These are phyloP conservation scores for Elongisporangium anandrum DNA, from an alignment of 352 stramenopile genomes.

Conservation along the genomic window DNA sequence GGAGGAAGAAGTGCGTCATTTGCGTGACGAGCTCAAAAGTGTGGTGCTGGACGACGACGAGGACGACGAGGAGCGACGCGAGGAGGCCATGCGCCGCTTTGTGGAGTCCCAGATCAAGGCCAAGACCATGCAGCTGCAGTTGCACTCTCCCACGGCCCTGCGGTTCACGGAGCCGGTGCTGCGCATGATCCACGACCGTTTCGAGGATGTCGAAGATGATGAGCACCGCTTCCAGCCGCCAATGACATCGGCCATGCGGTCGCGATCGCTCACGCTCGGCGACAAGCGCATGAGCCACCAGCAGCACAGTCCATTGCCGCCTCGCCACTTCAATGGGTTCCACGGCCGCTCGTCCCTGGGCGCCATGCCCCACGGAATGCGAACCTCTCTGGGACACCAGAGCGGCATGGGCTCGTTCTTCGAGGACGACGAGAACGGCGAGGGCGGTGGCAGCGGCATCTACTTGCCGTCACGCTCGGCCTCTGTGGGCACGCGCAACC, in stretches of 20 bases:
- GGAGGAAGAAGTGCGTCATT: constrained; percentile 31
- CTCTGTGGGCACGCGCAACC: constrained; percentile 26
- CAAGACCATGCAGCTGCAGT: constrained; percentile 49
- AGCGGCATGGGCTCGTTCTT: constrained; percentile 11
- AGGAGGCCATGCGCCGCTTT: constrained; percentile 65
- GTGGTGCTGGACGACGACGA: constrained; percentile 23
- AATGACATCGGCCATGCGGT: background rate
- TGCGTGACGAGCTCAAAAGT: constrained; percentile 54
- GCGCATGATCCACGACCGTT: constrained; percentile 20
- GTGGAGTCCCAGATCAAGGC: constrained; percentile 58
- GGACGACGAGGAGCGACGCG: constrained; percentile 36
- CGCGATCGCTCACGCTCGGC: background rate
- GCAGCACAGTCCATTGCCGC: constrained; percentile 10
- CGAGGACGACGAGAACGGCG: constrained; percentile 19
- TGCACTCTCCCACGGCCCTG: constrained; percentile 25
- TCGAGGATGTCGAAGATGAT: constrained; percentile 3
- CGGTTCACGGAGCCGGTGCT: constrained; percentile 21
- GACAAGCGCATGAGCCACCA: background rate
- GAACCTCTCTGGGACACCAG: background rate
- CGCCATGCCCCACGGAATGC: constrained; percentile 14
- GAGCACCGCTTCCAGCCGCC: background rate
- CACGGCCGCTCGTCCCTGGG: constrained; percentile 19
- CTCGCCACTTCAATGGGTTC: constrained; percentile 10
- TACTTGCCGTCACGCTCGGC: constrained; percentile 25
- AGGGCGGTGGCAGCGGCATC: constrained; percentile 7